Percentiles rank a stretch among this genome's conserved stretches.
These are phyloP conservation scores for Rhododendron molle DNA, from an alignment of 148 eudicot genomes.

Conservation along the genomic window DNA sequence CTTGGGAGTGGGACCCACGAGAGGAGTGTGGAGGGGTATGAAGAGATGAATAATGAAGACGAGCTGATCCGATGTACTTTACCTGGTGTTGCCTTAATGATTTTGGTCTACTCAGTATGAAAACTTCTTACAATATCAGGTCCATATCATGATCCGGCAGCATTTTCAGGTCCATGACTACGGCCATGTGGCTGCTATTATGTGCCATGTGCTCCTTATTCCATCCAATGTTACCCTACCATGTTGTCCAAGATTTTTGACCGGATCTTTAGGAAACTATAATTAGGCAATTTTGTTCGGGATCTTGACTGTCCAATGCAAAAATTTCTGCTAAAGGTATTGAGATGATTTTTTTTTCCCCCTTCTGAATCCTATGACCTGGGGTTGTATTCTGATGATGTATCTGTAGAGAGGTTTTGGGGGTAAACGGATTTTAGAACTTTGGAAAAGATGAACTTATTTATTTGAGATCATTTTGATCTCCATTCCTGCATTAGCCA, in stretches of 20 bases:
- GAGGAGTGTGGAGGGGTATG: background rate
- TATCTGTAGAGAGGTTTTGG: background rate
- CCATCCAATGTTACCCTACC: background rate
- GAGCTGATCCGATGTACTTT: background rate
- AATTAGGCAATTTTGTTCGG: background rate
- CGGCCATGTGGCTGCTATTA: background rate
- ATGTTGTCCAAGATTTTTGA: background rate
- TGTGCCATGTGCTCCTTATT: constrained; percentile 8
- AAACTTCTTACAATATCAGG: background rate
- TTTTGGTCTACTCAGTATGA: background rate
- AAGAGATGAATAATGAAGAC: background rate
- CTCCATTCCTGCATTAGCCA: background rate
- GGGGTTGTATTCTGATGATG: background rate
- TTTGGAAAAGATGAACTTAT: background rate
- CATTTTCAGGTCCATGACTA: background rate
- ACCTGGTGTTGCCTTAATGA: background rate
- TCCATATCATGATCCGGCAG: background rate
- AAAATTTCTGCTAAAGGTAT: background rate
- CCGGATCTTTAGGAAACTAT: background rate
- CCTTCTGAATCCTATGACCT: background rate
- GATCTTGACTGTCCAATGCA: background rate
- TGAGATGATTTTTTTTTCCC: background rate
- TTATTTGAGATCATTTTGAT: background rate
- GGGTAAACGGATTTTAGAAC: background rate
- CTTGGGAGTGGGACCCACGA: background rate